Evolutionary conservation across 1,284 basidiomycete genomes (phyloP), one percentile per base, ranked within the genome.

Genomic region (Ceratobasidium papillatum): DNA sequence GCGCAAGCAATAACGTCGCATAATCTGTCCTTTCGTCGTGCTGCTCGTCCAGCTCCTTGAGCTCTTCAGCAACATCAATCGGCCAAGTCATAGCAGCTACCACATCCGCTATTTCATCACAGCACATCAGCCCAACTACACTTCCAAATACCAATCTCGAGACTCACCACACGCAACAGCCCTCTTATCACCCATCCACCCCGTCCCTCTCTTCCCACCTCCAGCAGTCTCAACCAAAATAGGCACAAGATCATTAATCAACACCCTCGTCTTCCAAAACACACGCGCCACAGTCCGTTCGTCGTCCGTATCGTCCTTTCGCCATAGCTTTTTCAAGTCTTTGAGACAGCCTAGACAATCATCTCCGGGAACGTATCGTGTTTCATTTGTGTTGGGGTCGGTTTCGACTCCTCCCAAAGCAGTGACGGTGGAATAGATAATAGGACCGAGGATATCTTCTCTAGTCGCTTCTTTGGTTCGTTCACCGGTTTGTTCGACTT

Each of bases 41-140:
- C 61, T 89, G 77, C 72, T 85, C 85, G 79, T 94, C 92, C 63
- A 96, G 86, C 80, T 98, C 96, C 80, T 93, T 93, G 76, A 98
- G 85, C 82, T 98, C 96, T 79, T 94, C 91, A 0, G 93, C 92
- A 75, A 98, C 85, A 82, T 98, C 94, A 75, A 98, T 96, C 0
- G 96, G 96, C 96, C 96, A 98, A 2, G 95, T 98, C 91, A 98
- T 93, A 0, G 95, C 95, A 0, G 94, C 94, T 79, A 97, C 91
- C 32, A 98, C 85, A 81, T 98, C 96, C 7, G 90, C 85, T 86
- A 77, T 17, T 2, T 1, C 45, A 52, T 30, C 19, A 22, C 52
- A 56, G 3, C 52, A 25, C 5, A 68, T 41, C 30, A 51, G 47
- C 27, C 14, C 25, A 14, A 25, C 19, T 36, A 34, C 51, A 34